These are phyloP conservation scores for Penicillium sp. DNA, from an alignment of 2,329 filamentous ascomycete genomes.

Conservation along the genomic window DNA sequence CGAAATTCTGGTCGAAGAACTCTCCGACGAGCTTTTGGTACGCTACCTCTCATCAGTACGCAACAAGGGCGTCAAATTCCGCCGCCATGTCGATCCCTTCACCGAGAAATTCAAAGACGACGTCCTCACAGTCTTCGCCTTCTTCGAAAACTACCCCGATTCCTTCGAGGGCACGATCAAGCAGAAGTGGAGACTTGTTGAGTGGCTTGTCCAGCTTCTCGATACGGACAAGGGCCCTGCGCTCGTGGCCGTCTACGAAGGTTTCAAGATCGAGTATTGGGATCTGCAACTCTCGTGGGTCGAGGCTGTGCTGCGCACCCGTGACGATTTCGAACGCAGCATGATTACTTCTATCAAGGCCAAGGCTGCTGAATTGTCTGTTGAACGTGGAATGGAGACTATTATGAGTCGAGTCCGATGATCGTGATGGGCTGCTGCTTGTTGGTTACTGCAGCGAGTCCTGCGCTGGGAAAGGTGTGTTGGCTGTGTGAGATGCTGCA, in stretches of 20 bases:
- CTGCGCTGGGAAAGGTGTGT: no score
- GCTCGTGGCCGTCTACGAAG: slow-evolving; percentile 75
- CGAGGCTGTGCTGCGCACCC: slow-evolving; percentile 79
- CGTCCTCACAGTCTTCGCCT: slow-evolving; percentile 84
- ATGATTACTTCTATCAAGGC: slow-evolving; percentile 89
- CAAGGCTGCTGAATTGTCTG: slow-evolving; percentile 79
- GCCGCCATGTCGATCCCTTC: slow-evolving; percentile 75
- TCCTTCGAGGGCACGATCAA: slow-evolving; percentile 75
- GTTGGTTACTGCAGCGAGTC: no score
- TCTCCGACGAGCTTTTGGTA: slow-evolving; percentile 86
- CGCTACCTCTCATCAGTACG: slow-evolving; percentile 81
- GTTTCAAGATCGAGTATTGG: slow-evolving; percentile 86
- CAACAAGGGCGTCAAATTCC: slow-evolving; percentile 89
- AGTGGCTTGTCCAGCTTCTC: slow-evolving; percentile 79
- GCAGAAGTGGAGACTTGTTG: slow-evolving; percentile 87
- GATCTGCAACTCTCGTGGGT: slow-evolving; percentile 95
- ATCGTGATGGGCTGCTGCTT: slow-evolving; percentile 3
- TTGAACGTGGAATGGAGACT: slow-evolving; percentile 80
- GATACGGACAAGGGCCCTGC: slow-evolving; percentile 69
- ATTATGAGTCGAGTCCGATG: slow-evolving; percentile 92
- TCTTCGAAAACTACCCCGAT: slow-evolving; percentile 74
- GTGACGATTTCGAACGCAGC: slow-evolving; percentile 90
- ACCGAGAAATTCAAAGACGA: slow-evolving; percentile 93
- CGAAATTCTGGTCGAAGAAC: slow-evolving; percentile 90
- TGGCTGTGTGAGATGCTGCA: no score